Evolutionary conservation across 2,329 filamentous ascomycete species (phyloP).

Genomic region (Uncinocarpus reesii): DNA sequence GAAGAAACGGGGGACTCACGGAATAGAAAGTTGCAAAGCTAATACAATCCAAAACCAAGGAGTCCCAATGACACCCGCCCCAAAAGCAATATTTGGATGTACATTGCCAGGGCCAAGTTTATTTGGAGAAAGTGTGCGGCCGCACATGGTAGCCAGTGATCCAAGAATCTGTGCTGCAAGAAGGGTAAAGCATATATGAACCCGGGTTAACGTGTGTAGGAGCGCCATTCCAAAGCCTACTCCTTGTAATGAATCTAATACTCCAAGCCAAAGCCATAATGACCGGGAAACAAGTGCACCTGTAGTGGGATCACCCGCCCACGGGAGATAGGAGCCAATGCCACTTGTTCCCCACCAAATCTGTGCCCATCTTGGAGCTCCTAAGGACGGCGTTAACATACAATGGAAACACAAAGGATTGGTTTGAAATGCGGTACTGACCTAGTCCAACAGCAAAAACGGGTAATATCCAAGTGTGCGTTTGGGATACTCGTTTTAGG

Average conservation of each 20-base stretch:
- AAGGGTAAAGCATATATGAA: constrained; percentile 43
- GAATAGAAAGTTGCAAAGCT: constrained; percentile 48
- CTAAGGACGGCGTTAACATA: constrained; percentile 6
- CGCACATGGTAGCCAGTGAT: constrained; percentile 52
- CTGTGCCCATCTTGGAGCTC: constrained; percentile 56
- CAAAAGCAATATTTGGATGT: constrained; percentile 47
- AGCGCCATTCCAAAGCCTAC: constrained; percentile 60
- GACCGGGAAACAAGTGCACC: constrained; percentile 48
- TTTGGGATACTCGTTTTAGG: constrained; percentile 47
- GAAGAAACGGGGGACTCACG: constrained; percentile 42
- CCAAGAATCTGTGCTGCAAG: constrained; percentile 51
- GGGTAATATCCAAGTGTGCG: constrained; percentile 56
- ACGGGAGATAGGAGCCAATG: constrained; percentile 53
- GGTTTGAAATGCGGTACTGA: constrained; percentile 2
- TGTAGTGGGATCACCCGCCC: constrained; percentile 46
- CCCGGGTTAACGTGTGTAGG: constrained; percentile 53
- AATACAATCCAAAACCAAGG: constrained; percentile 54
- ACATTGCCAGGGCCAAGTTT: constrained; percentile 51
- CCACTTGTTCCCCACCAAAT: constrained; percentile 56
- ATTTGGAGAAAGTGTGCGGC: constrained; percentile 51
- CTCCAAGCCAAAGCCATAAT: constrained; percentile 58
- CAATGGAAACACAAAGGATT: neutral
- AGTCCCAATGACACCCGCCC: constrained; percentile 33
- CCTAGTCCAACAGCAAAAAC: constrained; percentile 57
- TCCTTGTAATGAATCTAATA: constrained; percentile 55